These are phyloP conservation scores for Nakaseomyces nivariensis DNA, from an alignment of 1,139 yeast genomes.

Conservation along the genomic window DNA sequence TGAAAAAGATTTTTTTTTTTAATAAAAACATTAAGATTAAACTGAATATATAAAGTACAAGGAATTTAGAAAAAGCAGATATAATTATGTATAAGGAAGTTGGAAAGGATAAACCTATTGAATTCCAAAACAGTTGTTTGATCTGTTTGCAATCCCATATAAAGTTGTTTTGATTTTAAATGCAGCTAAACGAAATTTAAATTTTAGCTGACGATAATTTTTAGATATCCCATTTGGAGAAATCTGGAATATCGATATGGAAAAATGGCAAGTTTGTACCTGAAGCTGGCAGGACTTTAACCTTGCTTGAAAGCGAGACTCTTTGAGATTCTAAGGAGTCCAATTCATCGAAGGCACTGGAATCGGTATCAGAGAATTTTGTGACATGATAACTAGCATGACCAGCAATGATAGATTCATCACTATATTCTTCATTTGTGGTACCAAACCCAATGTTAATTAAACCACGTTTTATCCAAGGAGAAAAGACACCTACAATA, in stretches of 20 bases:
- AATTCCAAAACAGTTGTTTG: no score
- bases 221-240: constrained; percentile 31
- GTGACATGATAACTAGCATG: constrained; percentile 28
- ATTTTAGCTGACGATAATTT: no score
- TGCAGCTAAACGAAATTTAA: no score
- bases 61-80: not conserved
- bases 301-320: constrained; percentile 18
- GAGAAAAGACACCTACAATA: constrained; percentile 73
- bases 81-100: not conserved
- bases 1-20: no score
- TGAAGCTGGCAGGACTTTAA: constrained; percentile 41
- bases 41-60: not conserved
- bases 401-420: constrained; percentile 24
- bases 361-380: constrained; percentile 11
- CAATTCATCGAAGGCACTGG: constrained; percentile 9
- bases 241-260: constrained; percentile 80
- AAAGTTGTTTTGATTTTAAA: no score
- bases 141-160: no score
- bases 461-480: constrained; percentile 78
- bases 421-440: constrained; percentile 33
- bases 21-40: not conserved
- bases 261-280: constrained; percentile 75
- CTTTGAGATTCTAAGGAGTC: constrained; percentile 16
- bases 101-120: no score
- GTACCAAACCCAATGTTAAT: constrained; percentile 74